Evolutionary conservation across 139 green algal genomes (phyloP).

Genomic region (Tetradesmus obliquus): DNA sequence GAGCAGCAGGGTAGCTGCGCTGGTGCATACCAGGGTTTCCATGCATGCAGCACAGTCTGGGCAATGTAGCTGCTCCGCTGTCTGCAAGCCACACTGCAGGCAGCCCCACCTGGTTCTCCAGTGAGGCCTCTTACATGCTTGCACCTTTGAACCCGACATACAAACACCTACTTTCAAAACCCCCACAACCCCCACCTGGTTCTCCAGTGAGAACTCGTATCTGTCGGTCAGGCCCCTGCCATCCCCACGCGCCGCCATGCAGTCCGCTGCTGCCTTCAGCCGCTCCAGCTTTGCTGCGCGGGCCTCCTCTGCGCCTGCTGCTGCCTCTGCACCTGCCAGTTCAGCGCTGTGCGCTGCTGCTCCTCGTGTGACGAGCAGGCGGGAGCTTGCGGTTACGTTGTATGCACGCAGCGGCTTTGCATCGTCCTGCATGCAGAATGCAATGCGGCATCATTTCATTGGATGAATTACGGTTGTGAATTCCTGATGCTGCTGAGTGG

Average conservation of each 20-base stretch:
- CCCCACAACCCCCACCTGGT: conserved; percentile 51
- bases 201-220: conserved; percentile 62
- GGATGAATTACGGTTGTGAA: too few species aligned
- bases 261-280: conserved; percentile 54
- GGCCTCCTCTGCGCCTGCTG: not conserved
- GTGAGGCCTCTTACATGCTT: too few species aligned
- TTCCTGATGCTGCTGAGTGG: too few species aligned
- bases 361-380: conserved; percentile 62
- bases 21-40: too few species aligned
- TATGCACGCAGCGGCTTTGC: conserved; percentile 46
- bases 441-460: not conserved
- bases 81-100: too few species aligned
- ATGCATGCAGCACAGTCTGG: too few species aligned
- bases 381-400: conserved; percentile 39
- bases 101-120: too few species aligned
- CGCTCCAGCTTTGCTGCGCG: conserved; percentile 50
- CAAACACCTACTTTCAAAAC: not conserved
- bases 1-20: too few species aligned
- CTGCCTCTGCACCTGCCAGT: not conserved
- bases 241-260: conserved; percentile 47
- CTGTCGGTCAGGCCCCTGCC: conserved; percentile 38
- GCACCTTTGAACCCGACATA: too few species aligned
- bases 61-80: too few species aligned
- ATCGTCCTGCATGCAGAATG: conserved; percentile 46
- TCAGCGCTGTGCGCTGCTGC: conserved; percentile 18